phyloP scores from a whole-genome alignment of 768 basidiomycete species.

The Mrakia blollopis region DNA sequence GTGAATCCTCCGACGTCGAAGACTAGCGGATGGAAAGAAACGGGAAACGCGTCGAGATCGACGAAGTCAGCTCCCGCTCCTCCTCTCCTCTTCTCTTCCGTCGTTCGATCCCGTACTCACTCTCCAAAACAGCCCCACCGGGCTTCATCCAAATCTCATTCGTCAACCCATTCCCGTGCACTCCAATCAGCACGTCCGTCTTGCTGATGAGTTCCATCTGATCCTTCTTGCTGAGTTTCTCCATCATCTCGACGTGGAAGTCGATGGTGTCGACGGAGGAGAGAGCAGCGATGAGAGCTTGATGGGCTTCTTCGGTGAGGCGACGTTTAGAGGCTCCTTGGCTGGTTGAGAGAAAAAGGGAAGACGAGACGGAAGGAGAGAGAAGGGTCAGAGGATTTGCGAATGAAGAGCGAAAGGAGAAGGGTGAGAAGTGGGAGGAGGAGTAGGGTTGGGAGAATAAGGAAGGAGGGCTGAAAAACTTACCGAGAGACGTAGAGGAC shows the following conservation, averaged over 20 bases:
- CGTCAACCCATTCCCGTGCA: constrained; percentile 33
- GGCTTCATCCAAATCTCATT: constrained; percentile 34
- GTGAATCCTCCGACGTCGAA: constrained; percentile 32
- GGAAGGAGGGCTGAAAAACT: background rate
- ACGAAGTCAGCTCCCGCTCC: background rate
- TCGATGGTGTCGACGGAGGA: constrained; percentile 18
- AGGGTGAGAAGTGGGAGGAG: background rate
- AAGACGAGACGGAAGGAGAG: background rate
- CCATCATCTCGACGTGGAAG: constrained; percentile 29
- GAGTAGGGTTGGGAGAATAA: background rate
- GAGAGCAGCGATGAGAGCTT: constrained; percentile 23
- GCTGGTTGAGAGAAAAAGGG: background rate
- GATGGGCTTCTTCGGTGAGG: constrained; percentile 20
- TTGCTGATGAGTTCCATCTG: constrained; percentile 28
- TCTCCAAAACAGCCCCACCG: constrained; percentile 32
- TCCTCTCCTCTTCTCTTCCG: background rate
- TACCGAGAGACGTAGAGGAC: constrained; percentile 22
- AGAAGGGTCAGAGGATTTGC: background rate
- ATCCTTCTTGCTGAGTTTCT: constrained; percentile 28
- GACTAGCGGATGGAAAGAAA: constrained; percentile 4
- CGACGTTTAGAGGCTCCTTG: constrained; percentile 31
- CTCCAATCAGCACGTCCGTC: constrained; percentile 31
- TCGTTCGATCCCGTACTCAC: background rate
- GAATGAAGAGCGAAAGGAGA: background rate
- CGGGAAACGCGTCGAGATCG: background rate